Percentiles rank a stretch among this genome's conserved stretches.
These are phyloP conservation scores for Cyclotella cryptica DNA, from an alignment of 108 stramenopile genomes.

Conservation along the genomic window DNA sequence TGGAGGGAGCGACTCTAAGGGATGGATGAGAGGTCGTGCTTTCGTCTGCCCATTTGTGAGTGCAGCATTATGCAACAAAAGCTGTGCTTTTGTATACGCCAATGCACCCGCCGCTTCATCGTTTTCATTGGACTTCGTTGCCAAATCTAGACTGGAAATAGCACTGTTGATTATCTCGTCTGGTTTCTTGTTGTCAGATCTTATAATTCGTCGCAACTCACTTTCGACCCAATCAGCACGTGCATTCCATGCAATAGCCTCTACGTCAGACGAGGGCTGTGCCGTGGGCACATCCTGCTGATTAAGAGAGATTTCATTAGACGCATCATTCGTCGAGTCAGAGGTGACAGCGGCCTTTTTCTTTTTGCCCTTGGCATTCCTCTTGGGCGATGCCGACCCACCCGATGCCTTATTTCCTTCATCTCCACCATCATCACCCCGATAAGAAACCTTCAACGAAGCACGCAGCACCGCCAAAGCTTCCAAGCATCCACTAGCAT, in stretches of 20 bases:
- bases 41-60: conserved; percentile 19
- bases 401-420: neutral
- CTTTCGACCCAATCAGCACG: conserved; percentile 51
- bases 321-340: neutral
- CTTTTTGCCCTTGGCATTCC: conserved; percentile 32
- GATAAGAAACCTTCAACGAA: conserved; percentile 43
- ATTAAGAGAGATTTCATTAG: neutral
- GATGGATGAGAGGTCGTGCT: conserved; percentile 26
- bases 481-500: conserved; percentile 42
- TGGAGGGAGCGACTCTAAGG: conserved; percentile 67
- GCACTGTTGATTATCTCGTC: conserved; percentile 33
- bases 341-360: conserved; percentile 22
- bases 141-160: conserved; percentile 29
- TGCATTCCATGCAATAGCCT: conserved; percentile 46
- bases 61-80: conserved; percentile 38
- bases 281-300: conserved; percentile 46
- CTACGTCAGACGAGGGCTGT: conserved; percentile 38
- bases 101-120: conserved; percentile 30
- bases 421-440: conserved; percentile 14
- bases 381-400: conserved; percentile 10
- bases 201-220: conserved; percentile 26
- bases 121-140: neutral
- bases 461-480: conserved; percentile 49
- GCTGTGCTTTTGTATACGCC: conserved; percentile 38
- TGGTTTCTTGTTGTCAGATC: conserved; percentile 20